Evolutionary conservation across 2,329 filamentous ascomycete species (phyloP).

Genomic region (Alternaria postmessia): DNA sequence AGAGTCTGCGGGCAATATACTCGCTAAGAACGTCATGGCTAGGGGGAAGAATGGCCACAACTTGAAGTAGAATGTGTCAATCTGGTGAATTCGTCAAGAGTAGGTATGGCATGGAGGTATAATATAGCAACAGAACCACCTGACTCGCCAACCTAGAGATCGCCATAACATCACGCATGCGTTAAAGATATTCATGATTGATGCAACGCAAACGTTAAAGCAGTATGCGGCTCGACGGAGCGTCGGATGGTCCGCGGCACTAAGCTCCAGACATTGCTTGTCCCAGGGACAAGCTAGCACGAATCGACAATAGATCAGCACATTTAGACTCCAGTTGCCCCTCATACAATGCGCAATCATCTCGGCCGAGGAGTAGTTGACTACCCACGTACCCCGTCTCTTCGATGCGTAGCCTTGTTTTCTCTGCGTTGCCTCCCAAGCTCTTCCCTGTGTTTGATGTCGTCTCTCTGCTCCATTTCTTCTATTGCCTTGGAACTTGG

Average conservation of each 20-base stretch:
- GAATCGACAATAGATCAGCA: not conserved
- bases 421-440: not conserved
- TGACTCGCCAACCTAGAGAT: not conserved
- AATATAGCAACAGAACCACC: not conserved
- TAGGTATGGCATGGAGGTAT: not conserved
- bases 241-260: not conserved
- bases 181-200: not conserved
- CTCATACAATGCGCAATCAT: not conserved
- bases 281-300: not conserved
- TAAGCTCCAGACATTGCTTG: not conserved
- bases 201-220: constrained; percentile 4
- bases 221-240: not conserved
- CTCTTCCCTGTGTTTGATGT: not conserved
- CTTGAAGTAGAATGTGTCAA: not conserved
- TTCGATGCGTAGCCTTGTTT: not conserved
- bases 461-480: not conserved
- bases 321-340: not conserved
- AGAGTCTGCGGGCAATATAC: not conserved
- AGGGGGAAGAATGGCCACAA: not conserved
- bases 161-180: not conserved
- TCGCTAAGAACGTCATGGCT: not conserved
- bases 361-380: not conserved
- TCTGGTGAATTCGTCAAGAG: not conserved
- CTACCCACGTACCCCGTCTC: not conserved
- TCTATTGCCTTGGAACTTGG: not conserved